Evolutionary conservation across 176 grass and related monocot genomes (phyloP).

Genomic region (Raddia guianensis): DNA sequence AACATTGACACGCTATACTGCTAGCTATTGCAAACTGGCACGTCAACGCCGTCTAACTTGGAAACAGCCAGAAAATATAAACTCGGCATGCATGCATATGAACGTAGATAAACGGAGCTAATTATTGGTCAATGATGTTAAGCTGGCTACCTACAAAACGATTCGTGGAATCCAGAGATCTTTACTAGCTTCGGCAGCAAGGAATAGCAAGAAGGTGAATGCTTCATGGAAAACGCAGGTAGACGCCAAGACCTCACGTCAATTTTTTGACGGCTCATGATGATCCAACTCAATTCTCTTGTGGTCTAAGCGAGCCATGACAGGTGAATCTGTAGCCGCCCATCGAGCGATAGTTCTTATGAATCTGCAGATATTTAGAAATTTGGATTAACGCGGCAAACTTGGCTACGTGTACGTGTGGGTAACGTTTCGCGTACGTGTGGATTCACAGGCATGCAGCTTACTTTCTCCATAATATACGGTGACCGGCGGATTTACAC

Average conservation of each 20-base stretch:
- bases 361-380: background rate
- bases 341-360: background rate
- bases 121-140: background rate
- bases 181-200: slow-evolving; percentile 6
- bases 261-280: background rate
- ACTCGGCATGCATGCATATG: background rate
- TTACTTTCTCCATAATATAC: no score
- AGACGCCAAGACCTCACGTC: slow-evolving; percentile 1
- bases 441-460: no score
- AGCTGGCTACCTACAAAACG: background rate
- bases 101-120: background rate
- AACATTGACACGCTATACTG: no score
- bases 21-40: no score
- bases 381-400: slow-evolving; percentile 18
- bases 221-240: background rate
- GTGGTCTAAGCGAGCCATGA: background rate
- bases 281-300: slow-evolving; percentile 11
- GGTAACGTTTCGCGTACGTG: no score
- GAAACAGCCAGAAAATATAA: background rate
- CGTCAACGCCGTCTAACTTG: no score
- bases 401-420: no score
- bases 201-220: background rate
- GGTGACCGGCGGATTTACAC: no score
- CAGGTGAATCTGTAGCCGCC: background rate
- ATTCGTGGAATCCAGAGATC: background rate